Evolutionary conservation across 2,329 filamentous ascomycete genomes (phyloP), one percentile per base, ranked within the genome.

Genomic region (Aspergillus vadensis): DNA sequence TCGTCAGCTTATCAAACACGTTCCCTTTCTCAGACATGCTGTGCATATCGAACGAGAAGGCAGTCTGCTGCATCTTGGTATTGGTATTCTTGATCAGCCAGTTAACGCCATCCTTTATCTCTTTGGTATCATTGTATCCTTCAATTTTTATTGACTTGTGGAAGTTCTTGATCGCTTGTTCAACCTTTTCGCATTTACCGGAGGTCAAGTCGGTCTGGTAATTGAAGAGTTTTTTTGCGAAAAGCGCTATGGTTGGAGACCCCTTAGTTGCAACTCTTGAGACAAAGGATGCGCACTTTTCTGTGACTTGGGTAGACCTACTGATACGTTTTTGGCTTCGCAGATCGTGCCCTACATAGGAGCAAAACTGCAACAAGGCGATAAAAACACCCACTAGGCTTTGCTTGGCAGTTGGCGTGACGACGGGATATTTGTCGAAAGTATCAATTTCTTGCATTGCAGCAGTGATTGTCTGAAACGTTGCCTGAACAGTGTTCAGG

Each of bases 21-120:
- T 50, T 50, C 3, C 47, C 47, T 9, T 50, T 50, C 17, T 50
- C 47, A 6, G 47, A 50, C 47, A 50, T 32, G 25, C 25, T 50
- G 25, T 50, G 30, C 47, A 50, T 50, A 27, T 30, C 25, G n/a
- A 15, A 25, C 25, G 30, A 30, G 9, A 50, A n/a, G 8, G 30
- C 47, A 14, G 47, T 32, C 15, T 50, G 47, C 8, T 50, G 47
- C 47, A 50, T 50, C 25, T 50, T 50, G 25, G 47, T 30, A 12
- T 50, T 50, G 3, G 47, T 50, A 50, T 50, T 50, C n/a, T 50
- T 50, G 47, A 50, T 50, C 15, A 50, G 25, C 47, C 47, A 50
- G 9, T 50, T 25, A 3, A 50, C 25, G n/a, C 47, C 47, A 17
- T 50, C 47, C 17, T 50, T 50, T 15, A 50, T 50, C 47, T 50